These are phyloP conservation scores for Hordeum vulgare DNA, from an alignment of 176 grass and related monocot genomes.

Conservation along the genomic window DNA sequence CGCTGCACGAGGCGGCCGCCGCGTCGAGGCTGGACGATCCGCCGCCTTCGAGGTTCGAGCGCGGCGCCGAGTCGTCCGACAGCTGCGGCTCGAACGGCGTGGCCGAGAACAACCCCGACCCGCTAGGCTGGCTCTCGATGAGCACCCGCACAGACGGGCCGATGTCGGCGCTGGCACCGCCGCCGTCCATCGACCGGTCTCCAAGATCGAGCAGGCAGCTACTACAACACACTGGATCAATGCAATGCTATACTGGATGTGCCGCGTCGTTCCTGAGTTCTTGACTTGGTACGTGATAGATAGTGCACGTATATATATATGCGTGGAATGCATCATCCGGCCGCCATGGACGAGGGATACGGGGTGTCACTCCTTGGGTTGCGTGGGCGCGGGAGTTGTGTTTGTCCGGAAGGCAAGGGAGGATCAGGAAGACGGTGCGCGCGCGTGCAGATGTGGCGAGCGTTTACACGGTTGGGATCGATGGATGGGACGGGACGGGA, in stretches of 20 bases:
- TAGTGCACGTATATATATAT: not conserved
- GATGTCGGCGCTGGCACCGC: not conserved
- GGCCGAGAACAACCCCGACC: not conserved
- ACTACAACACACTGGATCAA: not conserved
- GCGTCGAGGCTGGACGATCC: not conserved
- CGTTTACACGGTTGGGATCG: not conserved
- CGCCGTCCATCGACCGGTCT: not conserved
- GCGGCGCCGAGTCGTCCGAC: constrained; percentile 29
- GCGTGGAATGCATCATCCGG: not conserved
- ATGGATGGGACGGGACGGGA: not conserved
- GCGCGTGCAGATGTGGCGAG: not conserved
- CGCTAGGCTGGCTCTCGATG: constrained; percentile 38
- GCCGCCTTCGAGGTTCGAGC: not conserved
- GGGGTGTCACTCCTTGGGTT: constrained; percentile 14
- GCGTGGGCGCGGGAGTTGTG: constrained; percentile 29
- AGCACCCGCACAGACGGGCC: constrained; percentile 26
- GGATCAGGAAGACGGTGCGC: not conserved
- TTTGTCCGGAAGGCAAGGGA: constrained; percentile 61
- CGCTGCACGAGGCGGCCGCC: not conserved
- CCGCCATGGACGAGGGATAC: constrained; percentile 19
- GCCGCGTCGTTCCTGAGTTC: not conserved
- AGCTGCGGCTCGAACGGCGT: constrained; percentile 68
- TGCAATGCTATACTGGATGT: not conserved
- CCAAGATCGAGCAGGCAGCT: not conserved
- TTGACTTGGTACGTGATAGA: not conserved